Percentiles rank a stretch among this genome's conserved stretches.
These are phyloP conservation scores for Penicillium cosmopolitanum DNA, from an alignment of 495 filamentous ascomycete genomes.

Conservation along the genomic window DNA sequence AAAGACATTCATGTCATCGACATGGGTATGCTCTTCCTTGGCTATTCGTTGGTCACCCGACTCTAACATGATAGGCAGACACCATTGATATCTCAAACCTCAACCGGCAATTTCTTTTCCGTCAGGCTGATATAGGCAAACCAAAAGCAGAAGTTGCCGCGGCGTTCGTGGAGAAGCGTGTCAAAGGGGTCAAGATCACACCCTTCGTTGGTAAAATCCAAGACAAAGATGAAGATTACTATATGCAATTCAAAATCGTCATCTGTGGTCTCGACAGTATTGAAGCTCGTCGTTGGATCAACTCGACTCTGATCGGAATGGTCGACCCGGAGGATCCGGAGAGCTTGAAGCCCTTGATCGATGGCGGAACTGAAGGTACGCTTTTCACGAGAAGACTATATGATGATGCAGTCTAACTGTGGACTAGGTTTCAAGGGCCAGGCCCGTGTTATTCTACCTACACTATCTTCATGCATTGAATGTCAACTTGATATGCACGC, in stretches of 20 bases:
- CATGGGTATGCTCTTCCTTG: conserved; percentile 68
- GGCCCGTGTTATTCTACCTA: conserved; percentile 88
- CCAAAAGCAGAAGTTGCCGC: conserved; percentile 94
- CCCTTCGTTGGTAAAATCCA: conserved; percentile 94
- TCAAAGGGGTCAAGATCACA: conserved; percentile 89
- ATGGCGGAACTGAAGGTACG: conserved; percentile 92
- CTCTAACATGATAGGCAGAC: conserved; percentile 53
- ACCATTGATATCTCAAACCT: conserved; percentile 99
- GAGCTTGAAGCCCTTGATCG: conserved; percentile 86
- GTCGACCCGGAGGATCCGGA: conserved; percentile 79
- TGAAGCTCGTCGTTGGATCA: conserved; percentile 98
- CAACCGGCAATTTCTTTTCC: conserved; percentile 97
- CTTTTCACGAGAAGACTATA: background rate
- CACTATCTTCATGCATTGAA: conserved; percentile 93
- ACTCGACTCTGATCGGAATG: conserved; percentile 88
- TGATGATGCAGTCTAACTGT: conserved; percentile 19
- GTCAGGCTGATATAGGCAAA: conserved; percentile 87
- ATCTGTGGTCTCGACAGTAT: conserved; percentile 98
- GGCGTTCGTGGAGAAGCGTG: conserved; percentile 82
- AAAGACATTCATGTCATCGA: conserved; percentile 98
- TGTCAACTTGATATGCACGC: conserved; percentile 99
- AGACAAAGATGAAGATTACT: conserved; percentile 96
- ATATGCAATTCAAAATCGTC: conserved; percentile 94
- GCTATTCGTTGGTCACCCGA: background rate
- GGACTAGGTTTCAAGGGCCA: conserved; percentile 89